phyloP scores from a whole-genome alignment of 1,139 yeast species.

The Hyphopichia pseudoburtonii region DNA sequence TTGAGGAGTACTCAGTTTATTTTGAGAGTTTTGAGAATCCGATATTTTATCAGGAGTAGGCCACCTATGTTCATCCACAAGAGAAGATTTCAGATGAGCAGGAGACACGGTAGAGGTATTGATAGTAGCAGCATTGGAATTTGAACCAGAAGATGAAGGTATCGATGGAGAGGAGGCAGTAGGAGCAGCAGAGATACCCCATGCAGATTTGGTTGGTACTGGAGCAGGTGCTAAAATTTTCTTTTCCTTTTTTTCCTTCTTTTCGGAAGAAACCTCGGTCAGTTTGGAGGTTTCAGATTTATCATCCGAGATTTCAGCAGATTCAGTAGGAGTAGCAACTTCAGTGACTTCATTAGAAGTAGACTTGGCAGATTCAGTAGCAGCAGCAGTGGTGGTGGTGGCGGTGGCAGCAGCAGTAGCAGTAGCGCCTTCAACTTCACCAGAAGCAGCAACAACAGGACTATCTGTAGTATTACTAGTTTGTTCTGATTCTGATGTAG shows the following conservation, averaged over 20 bases:
- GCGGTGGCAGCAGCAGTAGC: background rate
- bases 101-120: background rate
- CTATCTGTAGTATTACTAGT: background rate
- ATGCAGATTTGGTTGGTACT: constrained; percentile 66
- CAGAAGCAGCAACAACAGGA: constrained; percentile 2
- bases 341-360: background rate
- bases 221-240: constrained; percentile 72
- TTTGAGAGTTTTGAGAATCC: constrained; percentile 16
- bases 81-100: background rate
- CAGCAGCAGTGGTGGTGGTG: background rate
- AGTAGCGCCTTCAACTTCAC: too few relatives aligned
- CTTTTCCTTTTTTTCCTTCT: constrained; percentile 24
- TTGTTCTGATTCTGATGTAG: background rate
- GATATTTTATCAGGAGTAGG: constrained; percentile 52
- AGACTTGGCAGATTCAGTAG: too few relatives aligned
- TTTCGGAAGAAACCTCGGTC: background rate
- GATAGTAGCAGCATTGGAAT: background rate
- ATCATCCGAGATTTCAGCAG: background rate
- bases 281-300: background rate
- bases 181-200: constrained; percentile 52
- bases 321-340: background rate
- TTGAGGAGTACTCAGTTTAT: constrained; percentile 36
- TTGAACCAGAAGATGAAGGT: constrained; percentile 7
- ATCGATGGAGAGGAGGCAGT: constrained; percentile 19
- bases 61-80: constrained; percentile 54